Evolutionary conservation across 768 basidiomycete species (phyloP).

Genomic region (Coprinopsis sp.): DNA sequence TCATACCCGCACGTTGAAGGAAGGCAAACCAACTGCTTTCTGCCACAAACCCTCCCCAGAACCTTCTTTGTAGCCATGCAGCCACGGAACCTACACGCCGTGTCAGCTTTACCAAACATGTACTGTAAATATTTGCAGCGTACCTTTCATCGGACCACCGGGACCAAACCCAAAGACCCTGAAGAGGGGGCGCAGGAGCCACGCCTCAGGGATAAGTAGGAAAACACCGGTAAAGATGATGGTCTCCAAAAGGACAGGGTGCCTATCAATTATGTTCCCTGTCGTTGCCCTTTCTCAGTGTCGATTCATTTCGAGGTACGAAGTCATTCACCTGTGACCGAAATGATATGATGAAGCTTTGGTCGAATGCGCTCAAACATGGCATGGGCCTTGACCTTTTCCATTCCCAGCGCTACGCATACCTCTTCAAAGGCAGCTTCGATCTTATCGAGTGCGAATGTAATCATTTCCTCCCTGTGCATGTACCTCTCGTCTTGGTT

Average conservation of each 20-base stretch:
- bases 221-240: slow-evolving; percentile 21
- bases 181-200: slow-evolving; percentile 26
- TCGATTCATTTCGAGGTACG: neutral
- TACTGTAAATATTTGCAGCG: too few relatives aligned
- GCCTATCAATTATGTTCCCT: slow-evolving; percentile 35
- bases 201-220: slow-evolving; percentile 24
- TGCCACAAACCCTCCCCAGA: slow-evolving; percentile 26
- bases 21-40: slow-evolving; percentile 30
- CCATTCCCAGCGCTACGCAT: slow-evolving; percentile 1
- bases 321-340: slow-evolving; percentile 8
- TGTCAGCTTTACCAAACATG: neutral
- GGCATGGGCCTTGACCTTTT: slow-evolving; percentile 5
- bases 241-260: slow-evolving; percentile 23
- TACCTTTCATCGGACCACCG: slow-evolving; percentile 29
- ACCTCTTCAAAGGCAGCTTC: slow-evolving; percentile 2
- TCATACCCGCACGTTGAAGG: slow-evolving; percentile 28
- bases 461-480: slow-evolving; percentile 3
- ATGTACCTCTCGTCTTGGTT: slow-evolving; percentile 8
- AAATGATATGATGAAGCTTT: neutral
- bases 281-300: neutral
- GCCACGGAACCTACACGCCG: slow-evolving; percentile 25
- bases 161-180: slow-evolving; percentile 32
- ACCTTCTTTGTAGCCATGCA: slow-evolving; percentile 29
- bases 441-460: slow-evolving; percentile 3
- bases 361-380: neutral